Evolutionary conservation across 768 basidiomycete genomes (phyloP), one percentile per base, ranked within the genome.

Genomic region (Artomyces pyxidatus): DNA sequence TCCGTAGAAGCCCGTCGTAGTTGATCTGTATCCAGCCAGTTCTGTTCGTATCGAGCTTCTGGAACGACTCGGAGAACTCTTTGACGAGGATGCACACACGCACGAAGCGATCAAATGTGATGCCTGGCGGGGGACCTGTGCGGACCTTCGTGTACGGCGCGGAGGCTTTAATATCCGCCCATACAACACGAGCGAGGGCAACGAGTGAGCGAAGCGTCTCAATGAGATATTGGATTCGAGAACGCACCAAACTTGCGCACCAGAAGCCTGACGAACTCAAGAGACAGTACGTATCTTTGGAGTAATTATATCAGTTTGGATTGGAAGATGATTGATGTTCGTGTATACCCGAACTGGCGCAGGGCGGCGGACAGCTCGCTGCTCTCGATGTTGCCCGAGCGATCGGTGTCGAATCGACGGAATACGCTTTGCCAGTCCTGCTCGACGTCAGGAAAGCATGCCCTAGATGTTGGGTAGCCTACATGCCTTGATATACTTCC

Each of bases 351-450:
- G 60, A 93, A 90, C 61, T 83, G 85, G 11, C 61, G 55, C 25
- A 93, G 75, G 0, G 89, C 90, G 10, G 78, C 72, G 3, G 69
- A 67, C 6, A 93, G 72, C 66, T 93, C 90, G 16, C 55, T 47
- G 7, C 70, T 71, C 48, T 91, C 87, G 65, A 93, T 91, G 27
- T 79, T 74, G 22, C 88, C 90, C 11, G 85, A 88, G 45, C 75
- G 77, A 62, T 92, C 90, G n/a, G 78, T 71, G 67, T 92, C 89
- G 56, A 90, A 90, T 65, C 85, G 84, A 38, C 71, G 75, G 72
- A 89, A 91, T 48, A 88, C 81, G 50, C 80, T 79, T 68, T 89
- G 86, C 88, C 88, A 90, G 63, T 90, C 86, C 76, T n/a, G n/a
- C n/a, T n/a, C n/a, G n/a, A n/a, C n/a, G n/a, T n/a, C n/a, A n/a